These are phyloP conservation scores for Graphilbum sp. DNA, from an alignment of 2,329 filamentous ascomycete genomes.

Conservation along the genomic window DNA sequence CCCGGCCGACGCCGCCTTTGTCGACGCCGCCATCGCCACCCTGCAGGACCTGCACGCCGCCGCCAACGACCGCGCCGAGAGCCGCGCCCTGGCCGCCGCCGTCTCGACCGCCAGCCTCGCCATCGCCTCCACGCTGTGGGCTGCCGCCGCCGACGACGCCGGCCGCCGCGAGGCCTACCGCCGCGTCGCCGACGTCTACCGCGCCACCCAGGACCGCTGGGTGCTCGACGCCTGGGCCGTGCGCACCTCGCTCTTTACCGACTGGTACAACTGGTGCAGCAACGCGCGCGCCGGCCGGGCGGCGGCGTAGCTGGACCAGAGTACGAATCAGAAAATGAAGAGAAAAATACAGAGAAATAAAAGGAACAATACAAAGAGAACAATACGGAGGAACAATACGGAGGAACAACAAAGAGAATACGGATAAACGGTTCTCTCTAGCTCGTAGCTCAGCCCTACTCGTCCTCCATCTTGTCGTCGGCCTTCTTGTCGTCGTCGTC, in stretches of 20 bases:
- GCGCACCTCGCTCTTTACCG: slow-evolving; percentile 49
- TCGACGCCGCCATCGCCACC: slow-evolving; percentile 33
- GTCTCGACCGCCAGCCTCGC: slow-evolving; percentile 59
- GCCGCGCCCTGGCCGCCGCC: slow-evolving; percentile 53
- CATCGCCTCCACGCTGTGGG: slow-evolving; percentile 44
- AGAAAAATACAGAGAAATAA: too few species aligned
- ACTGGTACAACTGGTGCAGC: slow-evolving; percentile 56
- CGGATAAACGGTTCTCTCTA: too few species aligned
- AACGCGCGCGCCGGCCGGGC: background rate
- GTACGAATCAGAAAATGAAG: background rate
- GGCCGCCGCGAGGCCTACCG: slow-evolving; percentile 32
- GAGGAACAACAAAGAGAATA: too few species aligned
- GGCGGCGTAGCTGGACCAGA: background rate
- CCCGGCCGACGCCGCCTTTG: slow-evolving; percentile 10
- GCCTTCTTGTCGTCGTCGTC: slow-evolving; percentile 55
- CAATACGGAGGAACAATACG: too few species aligned
- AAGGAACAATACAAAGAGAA: too few species aligned
- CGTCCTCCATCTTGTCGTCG: slow-evolving; percentile 74
- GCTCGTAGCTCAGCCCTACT: too few species aligned
- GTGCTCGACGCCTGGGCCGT: slow-evolving; percentile 41
- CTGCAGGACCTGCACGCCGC: slow-evolving; percentile 58
- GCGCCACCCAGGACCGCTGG: slow-evolving; percentile 41
- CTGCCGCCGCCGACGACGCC: slow-evolving; percentile 21
- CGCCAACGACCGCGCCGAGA: slow-evolving; percentile 35
- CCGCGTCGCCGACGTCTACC: slow-evolving; percentile 47